Evolutionary conservation across 1,139 yeast genomes (phyloP), one percentile per base, ranked within the genome.

Genomic region (Geotrichum reessii): DNA sequence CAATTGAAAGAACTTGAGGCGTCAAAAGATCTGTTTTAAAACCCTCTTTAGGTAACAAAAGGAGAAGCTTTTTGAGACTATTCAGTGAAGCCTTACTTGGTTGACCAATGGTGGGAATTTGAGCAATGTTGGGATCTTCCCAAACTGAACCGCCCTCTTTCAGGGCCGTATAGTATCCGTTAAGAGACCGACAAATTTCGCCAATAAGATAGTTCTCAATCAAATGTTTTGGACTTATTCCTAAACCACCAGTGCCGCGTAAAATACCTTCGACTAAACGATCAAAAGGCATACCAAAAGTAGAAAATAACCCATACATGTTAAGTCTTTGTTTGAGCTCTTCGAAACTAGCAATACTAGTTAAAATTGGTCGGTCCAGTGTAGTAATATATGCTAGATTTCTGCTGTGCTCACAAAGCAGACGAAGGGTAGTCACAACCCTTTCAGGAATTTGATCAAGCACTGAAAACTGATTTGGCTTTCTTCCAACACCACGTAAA

Each of bases 391-490:
- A 37, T n/a, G 17, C 44, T 12, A 37, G 7, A 5, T 7, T 37
- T 37, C 44, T 11, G 17, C 44, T 37, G 44, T 37, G 44, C 8
- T 37, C 44, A 14, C 19, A 4, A 37, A 37, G 44, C 14, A 37
- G 17, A 37, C 44, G 44, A 63, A 57, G 2, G 60, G 52, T 12
- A 58, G 60, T 9, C 59, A 55, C 44, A 65, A 50, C 9, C 50
- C 51, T 12, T 37, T 37, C 44, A 0, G 90, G 80, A 2, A 89
- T 66, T 63, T 86, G 90, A 52, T 77, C 76, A 5, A 83, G 44
- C 72, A 0, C 87, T 69, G 17, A 84, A 65, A 0, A 76, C 74
- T 1, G 71, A 70, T 50, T 67, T 63, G 52, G 73, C 72, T 17
- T 48, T 42, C 25, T 40, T 17, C 49, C 56, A 31, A 67, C 63